Evolutionary conservation across 2,329 filamentous ascomycete species (phyloP), one percentile per base, ranked within the genome.

Genomic region (Coniochaeta sp.): DNA sequence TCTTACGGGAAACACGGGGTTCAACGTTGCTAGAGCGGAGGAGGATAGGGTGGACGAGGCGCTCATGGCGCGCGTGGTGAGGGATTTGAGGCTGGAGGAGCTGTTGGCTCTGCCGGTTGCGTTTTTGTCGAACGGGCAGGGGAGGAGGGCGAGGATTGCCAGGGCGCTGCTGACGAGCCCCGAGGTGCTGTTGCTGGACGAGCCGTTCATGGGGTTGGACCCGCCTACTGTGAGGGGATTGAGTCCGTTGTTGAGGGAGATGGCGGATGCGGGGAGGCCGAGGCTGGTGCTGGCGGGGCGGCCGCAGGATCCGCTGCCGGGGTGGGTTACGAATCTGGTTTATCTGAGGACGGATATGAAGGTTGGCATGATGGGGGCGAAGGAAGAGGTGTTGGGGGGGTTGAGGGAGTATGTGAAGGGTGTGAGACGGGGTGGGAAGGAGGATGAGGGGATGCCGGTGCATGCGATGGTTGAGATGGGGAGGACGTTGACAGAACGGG

Each of bases 171-270:
- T 97, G 53, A 83, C 76, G 6, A 78, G 79, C 50, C 94, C 94
- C 0, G 87, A 95, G 66, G 78, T 96, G 10, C 65, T 99, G 55
- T 75, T 97, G 50, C 75, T 96, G 2, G 94, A 99, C 68, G 92
- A 96, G 61, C 92, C 94, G 1, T 96, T 96, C 63, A 95, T 96
- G 88, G 92, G 94, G 0, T 75, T 99, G 14, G 94, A 97, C 67
- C 94, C 92, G 13, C 85, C 85, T 6, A 95, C 91, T 0, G 80
- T 89, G 12, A 75, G 79, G 12, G 79, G 80, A 1, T 71, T 97
- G 58, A 92, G 87, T 35, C 76, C 78, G 0, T 73, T 97, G 46
- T 72, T 96, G 22, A 72, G 82, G 57, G 75, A 76, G 0, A 70
- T 96, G 52, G 87, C 90, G 0, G 75, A 80, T 53, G 78, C 76